Conservation (phyloP, 2,329 filamentous ascomycete species). For the Didymella segeticola region DNA sequence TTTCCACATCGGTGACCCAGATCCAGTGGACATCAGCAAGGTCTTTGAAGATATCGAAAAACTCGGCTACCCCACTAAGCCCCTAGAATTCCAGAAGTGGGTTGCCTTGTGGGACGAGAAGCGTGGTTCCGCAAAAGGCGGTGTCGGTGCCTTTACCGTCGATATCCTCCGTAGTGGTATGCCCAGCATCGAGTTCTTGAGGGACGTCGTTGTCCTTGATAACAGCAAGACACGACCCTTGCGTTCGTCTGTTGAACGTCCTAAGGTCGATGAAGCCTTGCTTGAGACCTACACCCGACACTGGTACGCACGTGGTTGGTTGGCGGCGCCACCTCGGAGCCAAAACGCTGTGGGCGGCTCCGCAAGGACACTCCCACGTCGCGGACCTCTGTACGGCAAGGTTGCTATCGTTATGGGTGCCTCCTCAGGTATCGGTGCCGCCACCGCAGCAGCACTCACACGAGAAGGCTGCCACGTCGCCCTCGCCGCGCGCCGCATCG, state of each 20-base stretch:
- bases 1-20: slow-evolving; percentile 77
- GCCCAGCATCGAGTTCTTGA: slow-evolving; percentile 75
- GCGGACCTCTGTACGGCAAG: slow-evolving; percentile 69
- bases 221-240: slow-evolving; percentile 71
- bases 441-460: slow-evolving; percentile 72
- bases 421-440: slow-evolving; percentile 80
- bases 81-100: slow-evolving; percentile 75
- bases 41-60: slow-evolving; percentile 70
- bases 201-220: slow-evolving; percentile 75
- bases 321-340: slow-evolving; percentile 66
- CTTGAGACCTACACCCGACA: slow-evolving; percentile 80
- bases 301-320: slow-evolving; percentile 81
- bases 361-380: slow-evolving; percentile 53
- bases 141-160: slow-evolving; percentile 76
- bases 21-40: slow-evolving; percentile 69
- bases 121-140: slow-evolving; percentile 67
- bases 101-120: slow-evolving; percentile 75
- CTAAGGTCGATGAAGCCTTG: slow-evolving; percentile 72
- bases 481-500: slow-evolving; percentile 72
- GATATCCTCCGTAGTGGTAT: slow-evolving; percentile 82
- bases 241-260: slow-evolving; percentile 65
- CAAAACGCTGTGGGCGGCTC: slow-evolving; percentile 55
- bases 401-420: slow-evolving; percentile 81
- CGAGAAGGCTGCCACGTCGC: slow-evolving; percentile 75
- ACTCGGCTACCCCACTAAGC: slow-evolving; percentile 74